Evolutionary conservation across 306 rosid species (phyloP).

Genomic region (Quercus cerris): DNA sequence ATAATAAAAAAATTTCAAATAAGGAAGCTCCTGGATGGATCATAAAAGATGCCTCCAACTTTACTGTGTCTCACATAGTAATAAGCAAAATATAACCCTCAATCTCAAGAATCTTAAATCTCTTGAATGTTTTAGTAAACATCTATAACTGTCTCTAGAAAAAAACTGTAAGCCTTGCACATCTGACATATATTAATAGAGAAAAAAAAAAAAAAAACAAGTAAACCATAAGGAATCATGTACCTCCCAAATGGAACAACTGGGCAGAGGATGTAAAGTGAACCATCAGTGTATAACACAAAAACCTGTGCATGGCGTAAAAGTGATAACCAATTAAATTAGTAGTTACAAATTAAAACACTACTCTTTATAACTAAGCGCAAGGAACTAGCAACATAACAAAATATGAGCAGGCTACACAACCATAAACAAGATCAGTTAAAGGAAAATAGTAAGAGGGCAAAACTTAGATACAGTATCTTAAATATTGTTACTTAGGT

Average conservation of each 20-base stretch:
- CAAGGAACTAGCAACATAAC: slow-evolving; percentile 11
- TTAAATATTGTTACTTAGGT: too few relatives aligned
- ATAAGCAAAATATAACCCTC: neutral
- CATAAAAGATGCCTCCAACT: neutral
- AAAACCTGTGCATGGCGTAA: slow-evolving; percentile 64
- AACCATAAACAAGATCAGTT: neutral
- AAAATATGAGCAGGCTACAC: neutral
- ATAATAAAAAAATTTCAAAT: too few relatives aligned
- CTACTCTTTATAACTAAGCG: neutral
- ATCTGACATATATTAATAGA: neutral
- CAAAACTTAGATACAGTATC: too few relatives aligned
- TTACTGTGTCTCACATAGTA: neutral
- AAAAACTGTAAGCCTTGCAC: neutral
- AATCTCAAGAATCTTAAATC: neutral
- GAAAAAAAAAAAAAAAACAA: neutral
- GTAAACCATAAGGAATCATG: slow-evolving; percentile 8
- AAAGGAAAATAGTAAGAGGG: too few relatives aligned
- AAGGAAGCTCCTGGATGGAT: too few relatives aligned
- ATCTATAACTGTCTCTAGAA: neutral
- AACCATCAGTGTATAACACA: slow-evolving; percentile 75
- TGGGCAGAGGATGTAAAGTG: slow-evolving; percentile 80
- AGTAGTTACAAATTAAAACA: neutral
- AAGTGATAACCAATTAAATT: slow-evolving; percentile 9
- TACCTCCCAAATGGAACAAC: slow-evolving; percentile 97
- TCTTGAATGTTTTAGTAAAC: neutral